Conservation (phyloP, 75 land plant genomes). For the Isoetes taiwanensis region DNA sequence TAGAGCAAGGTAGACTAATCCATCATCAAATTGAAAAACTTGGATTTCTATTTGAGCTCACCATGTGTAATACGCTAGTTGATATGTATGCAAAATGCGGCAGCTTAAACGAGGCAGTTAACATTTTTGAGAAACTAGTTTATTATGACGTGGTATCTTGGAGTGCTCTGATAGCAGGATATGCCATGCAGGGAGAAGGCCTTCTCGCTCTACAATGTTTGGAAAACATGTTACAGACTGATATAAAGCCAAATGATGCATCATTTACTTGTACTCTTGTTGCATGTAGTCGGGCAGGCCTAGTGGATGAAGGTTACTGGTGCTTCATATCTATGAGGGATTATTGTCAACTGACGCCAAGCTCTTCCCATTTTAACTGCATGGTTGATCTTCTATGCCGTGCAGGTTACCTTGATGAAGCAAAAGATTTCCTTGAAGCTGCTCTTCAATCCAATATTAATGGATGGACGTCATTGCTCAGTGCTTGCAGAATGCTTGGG, state of each 20-base stretch:
- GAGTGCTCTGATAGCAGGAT: slow-evolving; percentile 26
- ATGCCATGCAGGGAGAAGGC: slow-evolving; percentile 9
- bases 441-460: too few relatives aligned
- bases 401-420: too few relatives aligned
- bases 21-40: slow-evolving; percentile 17
- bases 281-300: slow-evolving; percentile 12
- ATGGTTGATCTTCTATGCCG: too few relatives aligned
- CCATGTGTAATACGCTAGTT: slow-evolving; percentile 12
- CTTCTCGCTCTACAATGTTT: neutral
- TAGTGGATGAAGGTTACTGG: too few relatives aligned
- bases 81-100: slow-evolving; percentile 28
- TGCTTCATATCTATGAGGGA: too few relatives aligned
- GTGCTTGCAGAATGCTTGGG: slow-evolving; percentile 3
- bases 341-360: too few relatives aligned
- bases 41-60: slow-evolving; percentile 9
- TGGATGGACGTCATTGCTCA: slow-evolving; percentile 4
- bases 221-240: neutral
- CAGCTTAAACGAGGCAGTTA: slow-evolving; percentile 10
- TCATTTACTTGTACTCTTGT: slow-evolving; percentile 4
- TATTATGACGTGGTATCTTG: slow-evolving; percentile 14
- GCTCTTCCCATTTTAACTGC: too few relatives aligned
- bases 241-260: neutral
- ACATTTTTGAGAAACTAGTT: slow-evolving; percentile 6
- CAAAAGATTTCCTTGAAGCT: too few relatives aligned
- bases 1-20: slow-evolving; percentile 26